Base-by-base conservation (phyloP, 768 basidiomycete species). In the Termitomyces sp. region DNA sequence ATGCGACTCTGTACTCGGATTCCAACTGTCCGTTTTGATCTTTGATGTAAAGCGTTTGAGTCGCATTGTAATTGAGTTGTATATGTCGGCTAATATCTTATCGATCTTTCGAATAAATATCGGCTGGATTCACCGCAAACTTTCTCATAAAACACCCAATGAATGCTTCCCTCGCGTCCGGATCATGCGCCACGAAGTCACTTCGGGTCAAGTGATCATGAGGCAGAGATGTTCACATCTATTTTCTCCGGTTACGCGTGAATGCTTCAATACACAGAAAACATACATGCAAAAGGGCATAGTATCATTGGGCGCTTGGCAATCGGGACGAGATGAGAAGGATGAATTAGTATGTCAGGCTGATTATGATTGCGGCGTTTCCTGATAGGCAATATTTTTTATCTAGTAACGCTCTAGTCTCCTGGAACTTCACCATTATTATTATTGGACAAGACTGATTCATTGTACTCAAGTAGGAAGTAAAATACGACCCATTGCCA, bases 1-100 rank as follows among this genome's bases (percentile, higher is more conserved):
- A 75, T 55, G 74, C 74, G 8, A 73, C 66, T n/a, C 37, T 74
- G 12, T 71, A 70, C 50, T 58, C 64, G 4, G 65, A 66, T 50
- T 54, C 58, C n/a, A 62, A 69, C 44, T 74, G 74, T 52, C 66
- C 68, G 23, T 34, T 59, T 47, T 59, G 38, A 45, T 25, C 8
- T 9, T 32, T n/a, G 23, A 32, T n/a, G 10, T 9, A 27, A 27
- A 43, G 14, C 21, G 32, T 9, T n/a, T 6, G 31, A 21, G 31
- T 46, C 10, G 21, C 3, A 23, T 35, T 12, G 12, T 27, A 17
- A 14, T 49, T 11, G 29, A 47, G 5, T 35, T 17, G 7, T 5
- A 19, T 12, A 50, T 19, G 25, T 29, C 6, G 35, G 9, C 37
- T 27, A 19, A 9, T 40, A 38, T 29, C 14, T 19, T n/a, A 19